Percentiles rank a stretch among this genome's conserved stretches.
These are phyloP conservation scores for Scutellaria barbata DNA, from an alignment of 257 asterid genomes.

Conservation along the genomic window DNA sequence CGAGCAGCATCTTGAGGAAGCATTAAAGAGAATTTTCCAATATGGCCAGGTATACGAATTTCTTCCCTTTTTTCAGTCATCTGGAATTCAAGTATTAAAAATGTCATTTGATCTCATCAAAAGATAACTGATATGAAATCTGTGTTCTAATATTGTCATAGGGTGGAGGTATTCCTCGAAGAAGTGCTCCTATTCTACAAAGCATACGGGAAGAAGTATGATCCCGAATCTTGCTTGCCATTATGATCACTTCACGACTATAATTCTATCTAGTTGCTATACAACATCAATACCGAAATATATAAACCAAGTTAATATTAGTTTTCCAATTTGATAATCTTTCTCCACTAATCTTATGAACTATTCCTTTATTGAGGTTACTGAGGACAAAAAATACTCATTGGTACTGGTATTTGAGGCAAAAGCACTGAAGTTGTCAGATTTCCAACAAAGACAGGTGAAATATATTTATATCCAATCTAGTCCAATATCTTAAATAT, in stretches of 20 bases:
- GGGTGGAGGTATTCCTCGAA: constrained; percentile 97
- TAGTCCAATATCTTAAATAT: background rate
- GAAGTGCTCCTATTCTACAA: constrained; percentile 87
- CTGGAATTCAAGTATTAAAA: background rate
- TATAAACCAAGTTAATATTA: background rate
- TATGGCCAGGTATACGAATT: constrained; percentile 72
- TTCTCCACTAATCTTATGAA: constrained; percentile 22
- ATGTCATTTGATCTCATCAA: background rate
- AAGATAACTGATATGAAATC: constrained; percentile 13
- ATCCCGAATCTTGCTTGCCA: constrained; percentile 32
- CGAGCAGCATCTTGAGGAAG: constrained; percentile 97
- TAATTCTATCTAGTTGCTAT: background rate
- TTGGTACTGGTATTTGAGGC: constrained; percentile 81
- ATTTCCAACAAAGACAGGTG: constrained; percentile 88
- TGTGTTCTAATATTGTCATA: constrained; percentile 36
- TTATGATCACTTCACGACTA: background rate
- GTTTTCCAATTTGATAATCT: constrained; percentile 24
- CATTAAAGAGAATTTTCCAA: constrained; percentile 91
- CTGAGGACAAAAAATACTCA: constrained; percentile 78
- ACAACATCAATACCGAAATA: background rate
- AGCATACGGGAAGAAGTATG: constrained; percentile 89
- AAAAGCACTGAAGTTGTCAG: constrained; percentile 74
- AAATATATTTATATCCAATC: constrained; percentile 3
- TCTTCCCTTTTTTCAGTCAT: background rate
- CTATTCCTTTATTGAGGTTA: constrained; percentile 57